Base-by-base conservation (phyloP, 768 basidiomycete genomes). In the Melanogaster broomeanus region DNA sequence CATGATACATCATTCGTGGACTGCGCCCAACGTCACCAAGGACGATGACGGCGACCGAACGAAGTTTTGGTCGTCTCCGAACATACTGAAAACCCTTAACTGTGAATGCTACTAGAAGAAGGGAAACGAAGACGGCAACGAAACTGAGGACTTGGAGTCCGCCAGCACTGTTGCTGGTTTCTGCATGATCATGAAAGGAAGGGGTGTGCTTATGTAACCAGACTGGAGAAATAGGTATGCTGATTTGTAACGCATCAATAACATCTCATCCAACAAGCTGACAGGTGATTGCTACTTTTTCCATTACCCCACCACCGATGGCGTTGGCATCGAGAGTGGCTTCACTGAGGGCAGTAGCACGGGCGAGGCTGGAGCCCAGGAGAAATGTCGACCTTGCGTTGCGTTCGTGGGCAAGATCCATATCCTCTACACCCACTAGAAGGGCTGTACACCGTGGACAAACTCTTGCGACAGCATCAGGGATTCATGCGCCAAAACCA, bases 1-100 rank as follows among this genome's bases (percentile, higher is more conserved):
- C 88, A 61, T 99, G 97, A 67, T 98, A 98, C 92, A 98, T 96
- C 92, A 98, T 98, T 48, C 97, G 79, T 11, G 97, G 97, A 65
- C 90, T 93, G 51, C 97, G 81, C 2, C 96, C 97, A 42, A 99
- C 84, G 73, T 99, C 97, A 10, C 97, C 97, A 10, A 99, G 77
- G 13, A 99, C 97, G 42, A 98, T 72, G 48, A 98, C 83, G 4
- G 85, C 90, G n/a, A 91, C 89, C 3, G 91, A 84, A 16, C 87
- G 85, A 25, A 80, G 65, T 42, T 73, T 57, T 3, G 71, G 68
- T 19, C 54, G 52, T 37, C 49, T 39, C 18, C n/a, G 58, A 1
- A 61, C 56, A 64, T 69, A 52, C 5, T 12, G 9, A 45, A 54
- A 63, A 4, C 39, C 6, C 37, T 38, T 43, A 2, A 63, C 47